Conservation (phyloP, 2,329 filamentous ascomycete genomes). For the Chaetomiaceae sp. region DNA sequence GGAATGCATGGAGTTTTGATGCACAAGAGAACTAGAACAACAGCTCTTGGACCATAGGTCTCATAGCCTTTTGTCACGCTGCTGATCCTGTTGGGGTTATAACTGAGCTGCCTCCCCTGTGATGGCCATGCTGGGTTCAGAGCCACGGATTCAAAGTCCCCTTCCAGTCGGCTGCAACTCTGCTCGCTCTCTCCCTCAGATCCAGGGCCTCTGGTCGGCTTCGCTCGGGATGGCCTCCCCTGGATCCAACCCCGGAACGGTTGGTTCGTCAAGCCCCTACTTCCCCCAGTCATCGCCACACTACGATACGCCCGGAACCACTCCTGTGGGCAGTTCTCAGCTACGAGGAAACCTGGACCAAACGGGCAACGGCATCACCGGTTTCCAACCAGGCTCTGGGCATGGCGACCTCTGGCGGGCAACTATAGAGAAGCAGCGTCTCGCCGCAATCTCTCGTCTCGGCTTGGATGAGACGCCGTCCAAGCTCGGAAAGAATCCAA, state of each 20-base stretch:
- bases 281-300: background rate
- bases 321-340: background rate
- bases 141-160: background rate
- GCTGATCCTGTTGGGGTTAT: too few species aligned
- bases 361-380: background rate
- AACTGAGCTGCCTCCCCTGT: too few species aligned
- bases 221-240: background rate
- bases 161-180: background rate
- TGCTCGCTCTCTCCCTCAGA: background rate
- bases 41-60: background rate
- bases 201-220: background rate
- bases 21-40: too few species aligned
- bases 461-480: constrained; percentile 1
- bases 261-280: background rate
- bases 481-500: background rate
- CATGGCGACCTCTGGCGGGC: background rate
- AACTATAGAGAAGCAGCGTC: background rate
- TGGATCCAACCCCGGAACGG: background rate
- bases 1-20: too few species aligned
- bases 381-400: too few species aligned
- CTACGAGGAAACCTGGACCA: too few species aligned
- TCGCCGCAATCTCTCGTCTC: background rate
- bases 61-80: too few species aligned
- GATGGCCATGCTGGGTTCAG: background rate
- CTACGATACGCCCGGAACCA: background rate